Base-by-base conservation (phyloP, 176 grass and related monocot genomes). In the Ampelocalamus luodianensis region DNA sequence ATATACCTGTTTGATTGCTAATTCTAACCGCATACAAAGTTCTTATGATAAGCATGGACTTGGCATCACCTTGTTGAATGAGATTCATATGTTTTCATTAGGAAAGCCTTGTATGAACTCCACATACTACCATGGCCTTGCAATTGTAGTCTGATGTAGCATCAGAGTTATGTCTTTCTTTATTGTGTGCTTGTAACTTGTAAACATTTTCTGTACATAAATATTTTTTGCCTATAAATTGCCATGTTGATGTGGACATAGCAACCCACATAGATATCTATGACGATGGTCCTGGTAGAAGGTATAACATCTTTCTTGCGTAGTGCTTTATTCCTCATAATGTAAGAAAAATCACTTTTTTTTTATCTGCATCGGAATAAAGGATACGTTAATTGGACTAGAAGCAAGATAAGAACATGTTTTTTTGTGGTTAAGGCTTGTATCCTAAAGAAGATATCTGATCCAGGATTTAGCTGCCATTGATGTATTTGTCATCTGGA, bases 211-310 rank as follows among this genome's bases (percentile, higher is more conserved):
- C 39, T 78, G 10, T 22, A 40, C 69, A 81, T 86, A 74, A 79
- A 49, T 83, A 59, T 26, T 83, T 86, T 66, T 72, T 70, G 26
- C 64, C 23, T 4, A 58, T 62, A 45, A 75, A 56, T 80, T 71
- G 27, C 50, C 84, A 99, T 93, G 85, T 99, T 85, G 96, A 99
- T 84, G 81, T 99, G 86, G 96, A 99, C 84, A 96, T 99, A 92
- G 93, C 96, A 87, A 99, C 96, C 44, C 96, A 89, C 82, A 90
- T 99, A 82, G 72, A 96, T 49, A 92, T 99, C 60, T 95, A 94
- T 71, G 86, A 90, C 20, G 91, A 94, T 88, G 90, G 93, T 34
- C 88, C 96, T 94, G 90, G 94, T 48, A 89, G 90, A 90, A 99
- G 96, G 96, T 99, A 83, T 80, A 70, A 0, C n/a, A 18, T 66